phyloP scores from a whole-genome alignment of 78 protist species.

The Dictyostelium discoideum region dicty_2.7 NC_007088.5:4457001-4457500 shows the following conservation, averaged over 20 bases:
- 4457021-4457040: no score
- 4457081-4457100: no score
- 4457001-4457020: no score
- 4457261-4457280: slow-evolving; percentile 24
- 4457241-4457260: slow-evolving; percentile 1
- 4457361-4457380: slow-evolving; percentile 43
- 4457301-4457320: slow-evolving; percentile 61
- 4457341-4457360: slow-evolving; percentile 36
- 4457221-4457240: not conserved
- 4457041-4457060: no score
- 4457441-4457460: not conserved
- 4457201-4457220: no score
- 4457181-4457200: no score
- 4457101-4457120: no score
- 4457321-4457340: slow-evolving; percentile 28
- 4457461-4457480: slow-evolving; percentile 64
- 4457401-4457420: slow-evolving; percentile 29
- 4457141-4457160: no score
- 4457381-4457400: slow-evolving; percentile 42
- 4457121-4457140: no score
- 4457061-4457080: no score
- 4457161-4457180: no score
- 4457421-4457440: slow-evolving; percentile 40
- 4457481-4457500: slow-evolving; percentile 69
- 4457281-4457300: slow-evolving; percentile 51